A percentile compares a stretch with the other conserved stretches of the same genome.
phyloP scores from a whole-genome alignment of 2,329 filamentous ascomycete species.

The Gliomastix tumulicola region DNA sequence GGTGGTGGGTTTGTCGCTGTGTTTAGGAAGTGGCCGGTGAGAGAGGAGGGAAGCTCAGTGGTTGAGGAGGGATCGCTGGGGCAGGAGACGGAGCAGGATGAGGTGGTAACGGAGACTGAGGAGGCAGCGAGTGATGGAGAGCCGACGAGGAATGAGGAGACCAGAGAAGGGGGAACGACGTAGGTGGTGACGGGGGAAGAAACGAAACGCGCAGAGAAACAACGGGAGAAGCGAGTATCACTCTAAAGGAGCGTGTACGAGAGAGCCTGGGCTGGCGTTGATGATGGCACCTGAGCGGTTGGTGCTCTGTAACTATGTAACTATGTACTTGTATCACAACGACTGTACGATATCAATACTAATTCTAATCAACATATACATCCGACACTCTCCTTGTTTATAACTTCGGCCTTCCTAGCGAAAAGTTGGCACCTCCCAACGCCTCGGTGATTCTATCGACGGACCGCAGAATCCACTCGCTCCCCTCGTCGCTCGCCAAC shows the following conservation, averaged over 20 bases:
- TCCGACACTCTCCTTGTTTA: no score
- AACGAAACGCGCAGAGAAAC: not conserved
- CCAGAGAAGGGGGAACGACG: no score
- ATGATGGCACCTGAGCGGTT: no score
- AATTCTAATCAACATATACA: no score
- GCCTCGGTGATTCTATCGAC: conserved; percentile 37
- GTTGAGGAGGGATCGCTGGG: conserved; percentile 3
- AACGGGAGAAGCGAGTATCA: no score
- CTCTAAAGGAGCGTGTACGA: no score
- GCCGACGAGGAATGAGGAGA: no score
- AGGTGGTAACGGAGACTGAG: not conserved
- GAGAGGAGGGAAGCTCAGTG: conserved; percentile 2
- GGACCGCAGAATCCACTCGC: conserved; percentile 35
- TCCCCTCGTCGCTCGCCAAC: conserved; percentile 36
- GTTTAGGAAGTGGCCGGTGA: conserved; percentile 20
- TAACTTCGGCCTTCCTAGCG: conserved; percentile 4
- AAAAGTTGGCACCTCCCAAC: conserved; percentile 34
- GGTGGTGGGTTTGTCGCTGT: conserved; percentile 34
- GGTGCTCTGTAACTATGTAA: no score
- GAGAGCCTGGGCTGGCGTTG: no score
- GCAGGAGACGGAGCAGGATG: not conserved
- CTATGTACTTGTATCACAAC: no score
- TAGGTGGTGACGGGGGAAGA: not conserved
- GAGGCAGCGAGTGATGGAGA: conserved; percentile 1
- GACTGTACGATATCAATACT: no score